Conservation (phyloP, 495 filamentous ascomycete species). For the Neurospora sublineolata region DNA sequence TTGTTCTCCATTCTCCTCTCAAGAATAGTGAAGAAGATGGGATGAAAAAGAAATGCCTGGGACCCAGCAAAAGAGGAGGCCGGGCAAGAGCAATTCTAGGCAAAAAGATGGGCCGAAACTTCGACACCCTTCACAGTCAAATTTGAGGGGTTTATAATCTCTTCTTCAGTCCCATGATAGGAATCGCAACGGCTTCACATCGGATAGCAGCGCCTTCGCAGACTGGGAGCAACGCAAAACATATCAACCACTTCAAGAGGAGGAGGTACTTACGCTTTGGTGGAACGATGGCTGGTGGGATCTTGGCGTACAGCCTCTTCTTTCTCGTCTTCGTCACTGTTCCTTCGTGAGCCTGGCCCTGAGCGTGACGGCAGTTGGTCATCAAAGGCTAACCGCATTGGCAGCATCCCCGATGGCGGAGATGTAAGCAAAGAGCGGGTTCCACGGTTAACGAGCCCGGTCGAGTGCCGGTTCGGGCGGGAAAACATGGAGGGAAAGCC, state of each 20-base stretch:
- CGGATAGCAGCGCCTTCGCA: background rate
- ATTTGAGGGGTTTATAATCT: background rate
- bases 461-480: constrained; percentile 72
- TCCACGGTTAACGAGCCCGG: constrained; percentile 59
- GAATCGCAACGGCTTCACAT: background rate
- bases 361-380: constrained; percentile 64
- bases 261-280: constrained; percentile 48
- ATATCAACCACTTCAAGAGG: background rate
- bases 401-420: constrained; percentile 42
- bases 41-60: background rate
- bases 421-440: constrained; percentile 60
- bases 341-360: constrained; percentile 73
- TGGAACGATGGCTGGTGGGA: constrained; percentile 55
- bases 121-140: background rate
- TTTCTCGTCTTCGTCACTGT: constrained; percentile 69
- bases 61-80: background rate
- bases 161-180: background rate
- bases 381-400: constrained; percentile 38
- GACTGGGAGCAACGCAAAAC: background rate
- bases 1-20: background rate
- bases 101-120: background rate
- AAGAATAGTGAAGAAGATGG: background rate
- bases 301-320: constrained; percentile 52
- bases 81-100: background rate
- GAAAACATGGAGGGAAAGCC: constrained; percentile 62